A percentile compares a stretch with the other conserved stretches of the same genome.
phyloP scores from a whole-genome alignment of 371 early-diverging fungal genomes.

The Haplosporangium sp. region DNA sequence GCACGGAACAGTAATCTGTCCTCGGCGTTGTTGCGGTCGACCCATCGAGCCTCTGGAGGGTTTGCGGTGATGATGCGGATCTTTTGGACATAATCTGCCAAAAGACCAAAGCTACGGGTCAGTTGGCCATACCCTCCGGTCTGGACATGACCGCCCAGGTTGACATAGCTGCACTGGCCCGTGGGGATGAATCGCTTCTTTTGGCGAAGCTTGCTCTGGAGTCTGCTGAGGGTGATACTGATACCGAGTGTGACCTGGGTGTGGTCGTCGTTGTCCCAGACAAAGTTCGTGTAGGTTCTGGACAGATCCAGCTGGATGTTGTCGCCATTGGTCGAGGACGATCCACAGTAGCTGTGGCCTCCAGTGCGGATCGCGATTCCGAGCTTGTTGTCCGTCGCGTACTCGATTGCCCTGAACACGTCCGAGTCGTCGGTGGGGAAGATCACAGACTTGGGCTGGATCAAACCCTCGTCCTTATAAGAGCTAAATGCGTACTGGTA shows the following conservation, averaged over 20 bases:
- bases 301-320: conserved; percentile 53
- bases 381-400: conserved; percentile 22
- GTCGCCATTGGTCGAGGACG: conserved; percentile 37
- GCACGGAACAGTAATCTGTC: conserved; percentile 40
- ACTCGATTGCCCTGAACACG: conserved; percentile 38
- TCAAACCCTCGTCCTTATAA: not conserved
- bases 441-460: conserved; percentile 15
- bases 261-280: conserved; percentile 31
- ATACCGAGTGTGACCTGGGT: conserved; percentile 33
- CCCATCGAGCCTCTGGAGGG: conserved; percentile 6
- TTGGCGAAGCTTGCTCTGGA: conserved; percentile 25
- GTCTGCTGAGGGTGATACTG: conserved; percentile 27
- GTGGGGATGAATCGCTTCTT: conserved; percentile 30
- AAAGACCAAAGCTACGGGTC: conserved; percentile 46
- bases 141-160: conserved; percentile 50
- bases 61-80: conserved; percentile 49
- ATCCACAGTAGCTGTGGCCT: conserved; percentile 49
- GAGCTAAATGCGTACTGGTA: conserved; percentile 42
- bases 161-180: conserved; percentile 40
- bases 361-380: conserved; percentile 50
- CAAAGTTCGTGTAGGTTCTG: conserved; percentile 29
- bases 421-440: conserved; percentile 32
- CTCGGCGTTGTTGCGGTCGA: conserved; percentile 4
- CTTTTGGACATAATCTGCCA: conserved; percentile 49
- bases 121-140: conserved; percentile 52